Conservation (phyloP, 768 basidiomycete species). For the Suillus clintonianus region DNA sequence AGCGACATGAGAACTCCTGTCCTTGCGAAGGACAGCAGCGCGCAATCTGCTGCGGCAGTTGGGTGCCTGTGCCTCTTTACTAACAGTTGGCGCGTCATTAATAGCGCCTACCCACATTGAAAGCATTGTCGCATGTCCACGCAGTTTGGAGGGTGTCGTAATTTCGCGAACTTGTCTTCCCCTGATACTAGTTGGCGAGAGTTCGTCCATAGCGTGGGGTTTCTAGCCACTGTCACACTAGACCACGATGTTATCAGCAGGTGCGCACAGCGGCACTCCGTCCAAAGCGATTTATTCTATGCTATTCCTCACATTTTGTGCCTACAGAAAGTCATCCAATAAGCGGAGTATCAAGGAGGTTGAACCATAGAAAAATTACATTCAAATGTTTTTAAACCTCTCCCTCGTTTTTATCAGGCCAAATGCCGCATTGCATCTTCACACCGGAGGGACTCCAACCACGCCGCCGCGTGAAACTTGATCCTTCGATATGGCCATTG, state of each 20-base stretch:
- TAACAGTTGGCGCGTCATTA: background rate
- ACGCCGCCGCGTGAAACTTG: constrained; percentile 54
- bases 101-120: background rate
- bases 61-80: background rate
- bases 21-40: background rate
- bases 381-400: background rate
- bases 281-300: background rate
- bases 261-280: background rate
- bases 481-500: constrained; percentile 58
- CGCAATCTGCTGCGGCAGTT: background rate
- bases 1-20: background rate
- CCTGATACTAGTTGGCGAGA: too few relatives aligned
- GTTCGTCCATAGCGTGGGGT: background rate
- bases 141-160: background rate
- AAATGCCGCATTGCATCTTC: constrained; percentile 47
- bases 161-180: background rate
- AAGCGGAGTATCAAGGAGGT: background rate
- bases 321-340: background rate
- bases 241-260: background rate
- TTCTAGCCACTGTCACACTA: background rate
- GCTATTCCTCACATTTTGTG: background rate
- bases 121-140: background rate
- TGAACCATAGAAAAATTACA: background rate
- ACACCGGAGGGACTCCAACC: constrained; percentile 68
- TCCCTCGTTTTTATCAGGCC: background rate